phyloP scores from a whole-genome alignment of 75 land plant species.

The Pinus taeda region DNA sequence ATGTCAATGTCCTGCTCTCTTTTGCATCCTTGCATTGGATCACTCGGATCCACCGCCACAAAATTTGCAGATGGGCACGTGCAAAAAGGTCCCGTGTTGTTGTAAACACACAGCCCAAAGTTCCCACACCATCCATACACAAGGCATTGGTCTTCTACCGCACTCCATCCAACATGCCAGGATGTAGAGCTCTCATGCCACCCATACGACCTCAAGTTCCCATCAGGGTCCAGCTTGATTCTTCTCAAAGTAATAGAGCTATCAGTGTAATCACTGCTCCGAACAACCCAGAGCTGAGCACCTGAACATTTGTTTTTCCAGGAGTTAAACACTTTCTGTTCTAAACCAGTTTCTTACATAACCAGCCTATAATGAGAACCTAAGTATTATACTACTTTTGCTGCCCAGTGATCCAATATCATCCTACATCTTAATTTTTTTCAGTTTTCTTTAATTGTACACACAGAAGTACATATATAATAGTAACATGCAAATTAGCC shows the following conservation, averaged over 20 bases:
- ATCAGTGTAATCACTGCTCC: slow-evolving; percentile 54
- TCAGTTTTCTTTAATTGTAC: not conserved
- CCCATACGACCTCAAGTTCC: slow-evolving; percentile 61
- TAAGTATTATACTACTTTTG: not conserved
- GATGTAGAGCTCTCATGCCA: slow-evolving; percentile 21
- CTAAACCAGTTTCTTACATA: not conserved
- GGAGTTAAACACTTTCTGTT: not conserved
- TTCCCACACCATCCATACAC: slow-evolving; percentile 75
- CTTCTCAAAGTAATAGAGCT: slow-evolving; percentile 27
- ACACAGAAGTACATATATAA: not conserved
- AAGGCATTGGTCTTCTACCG: slow-evolving; percentile 65
- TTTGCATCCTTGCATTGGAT: slow-evolving; percentile 47
- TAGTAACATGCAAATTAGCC: not conserved
- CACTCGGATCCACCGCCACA: slow-evolving; percentile 19
- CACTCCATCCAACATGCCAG: slow-evolving; percentile 46
- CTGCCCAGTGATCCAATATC: not conserved
- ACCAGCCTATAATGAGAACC: not conserved
- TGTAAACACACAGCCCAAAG: slow-evolving; percentile 68
- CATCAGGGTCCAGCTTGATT: slow-evolving; percentile 54
- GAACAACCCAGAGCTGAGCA: slow-evolving; percentile 10
- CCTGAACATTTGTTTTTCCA: not conserved
- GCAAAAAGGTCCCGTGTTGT: slow-evolving; percentile 44
- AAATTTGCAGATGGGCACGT: slow-evolving; percentile 55
- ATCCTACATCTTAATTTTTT: not conserved
- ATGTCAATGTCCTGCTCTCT: slow-evolving; percentile 30